Conservation (phyloP, 495 filamentous ascomycete genomes). For the Neurospora pannonica region DNA sequence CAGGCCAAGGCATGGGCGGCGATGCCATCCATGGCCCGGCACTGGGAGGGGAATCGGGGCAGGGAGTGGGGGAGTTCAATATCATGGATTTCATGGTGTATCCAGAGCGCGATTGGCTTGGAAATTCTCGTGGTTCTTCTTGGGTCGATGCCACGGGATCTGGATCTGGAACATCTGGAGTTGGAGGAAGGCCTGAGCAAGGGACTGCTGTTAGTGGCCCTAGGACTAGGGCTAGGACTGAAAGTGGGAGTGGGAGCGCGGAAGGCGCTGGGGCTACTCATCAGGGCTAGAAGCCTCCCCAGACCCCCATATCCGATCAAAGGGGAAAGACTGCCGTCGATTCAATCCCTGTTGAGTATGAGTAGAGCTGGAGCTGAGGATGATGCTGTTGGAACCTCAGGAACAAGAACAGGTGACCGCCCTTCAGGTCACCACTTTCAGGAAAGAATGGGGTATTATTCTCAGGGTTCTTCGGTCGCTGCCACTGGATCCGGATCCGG, state of each 20-base stretch:
- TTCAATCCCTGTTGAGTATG: not conserved
- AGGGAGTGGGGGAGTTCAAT: slow-evolving; percentile 42
- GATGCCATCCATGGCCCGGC: not conserved
- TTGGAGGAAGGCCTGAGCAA: not conserved
- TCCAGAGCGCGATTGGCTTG: slow-evolving; percentile 53
- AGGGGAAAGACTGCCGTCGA: not conserved
- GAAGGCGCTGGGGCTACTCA: not conserved
- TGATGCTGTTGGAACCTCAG: not conserved
- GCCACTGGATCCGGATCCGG: too few relatives aligned
- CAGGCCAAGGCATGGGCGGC: not conserved
- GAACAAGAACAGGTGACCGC: not conserved
- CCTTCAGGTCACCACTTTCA: not conserved
- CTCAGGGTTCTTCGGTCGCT: too few relatives aligned
- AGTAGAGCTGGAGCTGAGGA: not conserved
- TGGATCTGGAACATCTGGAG: not conserved
- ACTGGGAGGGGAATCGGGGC: slow-evolving; percentile 9
- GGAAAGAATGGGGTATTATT: not conserved
- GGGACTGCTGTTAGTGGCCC: not conserved
- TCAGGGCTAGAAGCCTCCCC: not conserved
- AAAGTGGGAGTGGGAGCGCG: not conserved
- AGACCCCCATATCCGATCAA: not conserved
- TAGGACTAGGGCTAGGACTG: not conserved
- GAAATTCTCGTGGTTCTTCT: not conserved
- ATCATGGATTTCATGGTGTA: slow-evolving; percentile 60
- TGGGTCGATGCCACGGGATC: not conserved